Conservation (phyloP, 192 early-diverging fungal genomes). For the Backusella australiensis region DNA sequence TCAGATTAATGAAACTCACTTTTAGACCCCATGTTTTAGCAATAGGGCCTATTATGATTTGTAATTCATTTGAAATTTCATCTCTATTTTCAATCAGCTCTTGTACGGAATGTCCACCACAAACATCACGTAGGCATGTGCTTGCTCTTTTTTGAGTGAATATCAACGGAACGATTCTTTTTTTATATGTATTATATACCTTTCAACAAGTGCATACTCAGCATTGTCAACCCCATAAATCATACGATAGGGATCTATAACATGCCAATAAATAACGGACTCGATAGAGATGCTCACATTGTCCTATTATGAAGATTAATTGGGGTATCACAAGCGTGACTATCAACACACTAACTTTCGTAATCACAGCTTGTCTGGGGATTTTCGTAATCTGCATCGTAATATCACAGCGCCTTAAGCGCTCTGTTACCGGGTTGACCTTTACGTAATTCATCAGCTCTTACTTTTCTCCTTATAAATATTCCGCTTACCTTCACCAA, state of each 20-base stretch:
- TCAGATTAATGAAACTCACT: conserved; percentile 28
- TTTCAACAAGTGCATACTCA: conserved; percentile 69
- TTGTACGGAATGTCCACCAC: conserved; percentile 79
- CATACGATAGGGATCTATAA: conserved; percentile 74
- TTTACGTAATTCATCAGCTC: background rate
- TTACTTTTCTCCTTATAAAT: conserved; percentile 1
- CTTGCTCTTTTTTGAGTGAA: conserved; percentile 54
- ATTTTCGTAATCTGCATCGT: conserved; percentile 66
- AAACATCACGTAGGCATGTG: conserved; percentile 80
- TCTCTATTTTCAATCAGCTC: conserved; percentile 88
- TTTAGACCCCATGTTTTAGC: conserved; percentile 80
- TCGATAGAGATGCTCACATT: conserved; percentile 86
- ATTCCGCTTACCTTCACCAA: conserved; percentile 31
- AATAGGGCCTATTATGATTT: conserved; percentile 77
- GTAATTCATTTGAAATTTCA: conserved; percentile 79
- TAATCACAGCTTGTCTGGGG: conserved; percentile 72
- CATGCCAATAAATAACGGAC: conserved; percentile 84
- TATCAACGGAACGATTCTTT: background rate
- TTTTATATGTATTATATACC: conserved; percentile 34
- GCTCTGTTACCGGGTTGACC: conserved; percentile 48
- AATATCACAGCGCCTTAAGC: conserved; percentile 48
- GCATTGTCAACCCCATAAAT: conserved; percentile 79
- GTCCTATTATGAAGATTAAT: conserved; percentile 43
- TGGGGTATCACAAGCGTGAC: background rate
- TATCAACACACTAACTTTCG: conserved; percentile 44